phyloP scores from a whole-genome alignment of 768 basidiomycete species.

The Clitopilus hobsonii region DNA sequence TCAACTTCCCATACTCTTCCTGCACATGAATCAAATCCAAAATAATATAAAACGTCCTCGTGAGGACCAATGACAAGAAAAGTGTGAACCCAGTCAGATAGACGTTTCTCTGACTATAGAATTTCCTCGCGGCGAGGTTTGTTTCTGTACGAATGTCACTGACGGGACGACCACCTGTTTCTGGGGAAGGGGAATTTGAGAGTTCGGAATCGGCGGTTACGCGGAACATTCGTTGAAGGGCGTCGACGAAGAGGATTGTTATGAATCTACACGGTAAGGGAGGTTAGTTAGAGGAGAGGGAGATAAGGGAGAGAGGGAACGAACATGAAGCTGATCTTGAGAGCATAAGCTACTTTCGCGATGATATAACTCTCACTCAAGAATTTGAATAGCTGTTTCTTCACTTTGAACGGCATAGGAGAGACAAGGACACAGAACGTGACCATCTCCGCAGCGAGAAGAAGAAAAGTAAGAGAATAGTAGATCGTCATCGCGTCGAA shows the following conservation, averaged over 20 bases:
- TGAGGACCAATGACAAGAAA: conserved; percentile 93
- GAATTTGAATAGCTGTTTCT: conserved; percentile 69
- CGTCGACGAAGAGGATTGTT: conserved; percentile 83
- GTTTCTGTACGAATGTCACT: conserved; percentile 75
- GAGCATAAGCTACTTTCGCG: conserved; percentile 83
- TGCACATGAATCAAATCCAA: conserved; percentile 89
- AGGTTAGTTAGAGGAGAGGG: not conserved
- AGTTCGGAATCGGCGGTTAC: conserved; percentile 67
- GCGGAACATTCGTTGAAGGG: conserved; percentile 89
- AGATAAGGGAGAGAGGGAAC: conserved; percentile 19
- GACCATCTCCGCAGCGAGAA: conserved; percentile 52
- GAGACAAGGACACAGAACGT: conserved; percentile 83
- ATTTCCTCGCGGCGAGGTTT: conserved; percentile 88
- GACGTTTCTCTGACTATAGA: conserved; percentile 90
- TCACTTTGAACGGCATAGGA: conserved; percentile 75
- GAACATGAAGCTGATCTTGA: conserved; percentile 94
- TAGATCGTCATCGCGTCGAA: conserved; percentile 40
- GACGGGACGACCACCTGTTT: conserved; percentile 30
- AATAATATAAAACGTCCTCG: conserved; percentile 88
- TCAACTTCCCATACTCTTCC: conserved; percentile 82
- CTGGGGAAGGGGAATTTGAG: conserved; percentile 39
- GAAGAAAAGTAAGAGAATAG: conserved; percentile 76
- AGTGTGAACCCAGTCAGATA: conserved; percentile 93
- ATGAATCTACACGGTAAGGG: conserved; percentile 53
- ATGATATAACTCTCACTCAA: conserved; percentile 64